phyloP scores from a whole-genome alignment of 2,329 filamentous ascomycete genomes.

The Ophiostoma fasciatum region DNA sequence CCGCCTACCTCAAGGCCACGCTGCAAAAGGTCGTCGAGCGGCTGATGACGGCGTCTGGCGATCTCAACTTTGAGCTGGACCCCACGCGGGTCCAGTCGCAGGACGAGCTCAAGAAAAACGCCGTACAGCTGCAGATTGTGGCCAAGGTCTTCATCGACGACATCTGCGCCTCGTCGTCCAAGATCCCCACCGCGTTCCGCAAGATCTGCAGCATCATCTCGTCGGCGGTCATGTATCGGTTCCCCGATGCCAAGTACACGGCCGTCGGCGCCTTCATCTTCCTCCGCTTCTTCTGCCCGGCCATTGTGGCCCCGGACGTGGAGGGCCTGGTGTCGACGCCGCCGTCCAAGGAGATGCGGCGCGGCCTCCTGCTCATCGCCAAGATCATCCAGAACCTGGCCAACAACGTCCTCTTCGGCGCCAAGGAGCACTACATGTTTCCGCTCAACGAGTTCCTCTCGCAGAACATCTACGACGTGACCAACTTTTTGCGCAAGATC shows the following conservation, averaged over 20 bases:
- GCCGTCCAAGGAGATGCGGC: conserved; percentile 54
- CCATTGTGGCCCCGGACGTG: conserved; percentile 54
- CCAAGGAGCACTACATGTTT: conserved; percentile 60
- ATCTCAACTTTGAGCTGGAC: conserved; percentile 53
- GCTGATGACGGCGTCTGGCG: conserved; percentile 50
- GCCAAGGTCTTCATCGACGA: conserved; percentile 59
- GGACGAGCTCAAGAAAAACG: conserved; percentile 52
- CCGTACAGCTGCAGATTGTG: conserved; percentile 48
- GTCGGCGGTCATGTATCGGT: conserved; percentile 45
- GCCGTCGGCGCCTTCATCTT: conserved; percentile 59
- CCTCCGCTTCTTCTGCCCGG: conserved; percentile 56
- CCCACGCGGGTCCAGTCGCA: conserved; percentile 43
- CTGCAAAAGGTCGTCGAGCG: conserved; percentile 53
- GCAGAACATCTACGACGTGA: conserved; percentile 53
- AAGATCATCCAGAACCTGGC: conserved; percentile 59
- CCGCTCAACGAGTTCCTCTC: conserved; percentile 54
- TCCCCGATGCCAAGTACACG: conserved; percentile 57
- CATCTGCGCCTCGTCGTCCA: conserved; percentile 47
- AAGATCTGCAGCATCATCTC: conserved; percentile 56
- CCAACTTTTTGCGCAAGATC: conserved; percentile 51
- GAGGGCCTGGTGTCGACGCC: conserved; percentile 47
- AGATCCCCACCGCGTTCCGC: conserved; percentile 48
- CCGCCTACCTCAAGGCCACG: conserved; percentile 45
- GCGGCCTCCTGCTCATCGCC: conserved; percentile 52
- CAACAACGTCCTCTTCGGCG: conserved; percentile 57